Evolutionary conservation across 495 filamentous ascomycete genomes (phyloP), one percentile per base, ranked within the genome.

Genomic region (Talaromyces proteolyticus): DNA sequence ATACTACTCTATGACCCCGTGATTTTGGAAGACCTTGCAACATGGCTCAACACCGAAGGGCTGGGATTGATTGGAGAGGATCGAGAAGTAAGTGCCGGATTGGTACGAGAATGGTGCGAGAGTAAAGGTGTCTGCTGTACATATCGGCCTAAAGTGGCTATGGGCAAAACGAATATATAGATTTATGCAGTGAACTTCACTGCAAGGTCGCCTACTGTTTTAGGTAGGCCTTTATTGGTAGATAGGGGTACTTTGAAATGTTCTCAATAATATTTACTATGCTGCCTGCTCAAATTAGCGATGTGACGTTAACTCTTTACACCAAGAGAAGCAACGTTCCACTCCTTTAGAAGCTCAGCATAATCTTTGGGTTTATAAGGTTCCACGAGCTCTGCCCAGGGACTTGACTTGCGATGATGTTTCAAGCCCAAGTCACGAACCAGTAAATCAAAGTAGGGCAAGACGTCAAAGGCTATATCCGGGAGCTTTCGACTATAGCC

Each of bases 1-100:
- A 96, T 98, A 42, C 74, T 97, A 16, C 82, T 96, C 67, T 97
- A 92, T 61, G 92, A 97, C 54, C 90, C 94, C 0, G 86, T 98
- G 36, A 74, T 93, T 0, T 61, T 96, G 1, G 93, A 97, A 64
- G 93, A 96, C 49, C 68, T 98, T 7, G 75, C 91, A 4, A 69
- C 64, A 2, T 97, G 89, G 89, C 63, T 98, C 20, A 96, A 95
- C 52, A 76, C 74, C 16, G 81, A 86, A 25, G 84, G 83, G 4
- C 57, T 94, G 29, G 71, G 69, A 6, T 68, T 72, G 16, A 72
- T 81, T 0, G 77, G 78, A 2, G 81, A 81, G 53, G 82, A 89
- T 55, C 76, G 79, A 3, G 83, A 91, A 69, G 76, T 91, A 17
- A 60, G 65, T 25, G 59, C 63, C 10, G 70, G 56, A 20, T 63